Evolutionary conservation across 164 flowering plant genomes (phyloP).

Genomic region (Malania oleifera): DNA sequence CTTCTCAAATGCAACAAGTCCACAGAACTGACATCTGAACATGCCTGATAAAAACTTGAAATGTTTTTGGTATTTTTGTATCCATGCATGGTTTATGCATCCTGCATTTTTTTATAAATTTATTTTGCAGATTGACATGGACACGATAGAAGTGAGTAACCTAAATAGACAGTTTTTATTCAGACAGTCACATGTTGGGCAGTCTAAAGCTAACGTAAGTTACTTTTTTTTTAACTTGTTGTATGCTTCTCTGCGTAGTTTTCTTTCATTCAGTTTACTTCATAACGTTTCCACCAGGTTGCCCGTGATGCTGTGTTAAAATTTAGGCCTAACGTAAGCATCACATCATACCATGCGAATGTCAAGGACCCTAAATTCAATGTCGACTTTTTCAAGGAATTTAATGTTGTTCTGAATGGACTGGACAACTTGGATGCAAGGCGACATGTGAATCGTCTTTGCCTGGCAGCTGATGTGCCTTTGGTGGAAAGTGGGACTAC

Average conservation of each 20-base stretch:
- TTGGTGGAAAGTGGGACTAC: slow-evolving; percentile 97
- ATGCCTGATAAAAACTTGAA: no score
- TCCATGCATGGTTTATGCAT: not conserved
- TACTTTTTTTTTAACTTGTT: not conserved
- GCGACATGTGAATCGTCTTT: slow-evolving; percentile 93
- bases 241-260: not conserved
- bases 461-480: slow-evolving; percentile 94
- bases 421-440: slow-evolving; percentile 97
- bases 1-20: no score
- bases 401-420: slow-evolving; percentile 89
- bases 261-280: not conserved
- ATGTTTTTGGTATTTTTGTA: no score
- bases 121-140: slow-evolving; percentile 92
- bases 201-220: slow-evolving; percentile 89
- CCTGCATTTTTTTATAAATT: not conserved
- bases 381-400: slow-evolving; percentile 90
- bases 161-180: slow-evolving; percentile 92
- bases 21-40: no score
- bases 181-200: slow-evolving; percentile 85
- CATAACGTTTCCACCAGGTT: slow-evolving; percentile 50
- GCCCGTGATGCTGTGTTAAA: slow-evolving; percentile 92
- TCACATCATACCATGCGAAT: slow-evolving; percentile 90
- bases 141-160: slow-evolving; percentile 98
- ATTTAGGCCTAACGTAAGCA: slow-evolving; percentile 78
- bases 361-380: slow-evolving; percentile 83